phyloP scores from a whole-genome alignment of 225 moss, liverwort and hornwort genomes.

The Neckera pumila region DNA sequence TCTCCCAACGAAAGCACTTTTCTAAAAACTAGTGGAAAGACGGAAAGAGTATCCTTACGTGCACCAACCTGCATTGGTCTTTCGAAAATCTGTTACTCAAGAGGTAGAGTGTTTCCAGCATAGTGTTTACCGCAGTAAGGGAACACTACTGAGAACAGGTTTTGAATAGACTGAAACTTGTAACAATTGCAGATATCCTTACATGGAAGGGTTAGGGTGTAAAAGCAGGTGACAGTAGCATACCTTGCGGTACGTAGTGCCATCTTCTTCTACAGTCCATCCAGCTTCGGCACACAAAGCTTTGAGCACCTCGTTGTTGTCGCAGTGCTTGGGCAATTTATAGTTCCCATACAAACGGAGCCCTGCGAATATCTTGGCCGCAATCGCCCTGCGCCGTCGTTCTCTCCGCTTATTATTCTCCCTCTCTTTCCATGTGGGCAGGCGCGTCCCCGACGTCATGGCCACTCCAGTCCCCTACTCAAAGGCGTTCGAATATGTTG shows the following conservation, averaged over 20 bases:
- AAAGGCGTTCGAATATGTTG: background rate
- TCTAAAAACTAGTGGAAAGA: background rate
- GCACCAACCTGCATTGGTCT: background rate
- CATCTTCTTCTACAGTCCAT: conserved; percentile 90
- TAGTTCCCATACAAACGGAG: conserved; percentile 80
- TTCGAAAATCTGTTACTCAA: background rate
- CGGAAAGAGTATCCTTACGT: background rate
- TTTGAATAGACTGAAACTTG: background rate
- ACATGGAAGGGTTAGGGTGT: background rate
- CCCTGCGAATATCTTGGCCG: conserved; percentile 85
- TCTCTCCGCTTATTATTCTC: conserved; percentile 91
- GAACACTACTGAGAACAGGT: background rate
- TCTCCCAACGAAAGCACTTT: background rate
- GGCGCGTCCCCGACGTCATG: conserved; percentile 44
- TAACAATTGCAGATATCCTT: background rate
- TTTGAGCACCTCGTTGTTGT: conserved; percentile 93
- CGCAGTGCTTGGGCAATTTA: conserved; percentile 81
- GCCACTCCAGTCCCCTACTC: background rate
- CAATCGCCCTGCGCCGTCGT: conserved; percentile 72
- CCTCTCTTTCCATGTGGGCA: conserved; percentile 75
- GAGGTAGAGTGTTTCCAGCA: background rate
- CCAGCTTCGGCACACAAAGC: conserved; percentile 89
- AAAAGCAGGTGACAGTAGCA: background rate
- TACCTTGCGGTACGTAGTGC: conserved; percentile 84
- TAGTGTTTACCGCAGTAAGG: background rate